A percentile compares a stretch with the other conserved stretches of the same genome.
Evolutionary conservation across 2,329 filamentous ascomycete species (phyloP).

Genomic region (Phialophora expanda): DNA sequence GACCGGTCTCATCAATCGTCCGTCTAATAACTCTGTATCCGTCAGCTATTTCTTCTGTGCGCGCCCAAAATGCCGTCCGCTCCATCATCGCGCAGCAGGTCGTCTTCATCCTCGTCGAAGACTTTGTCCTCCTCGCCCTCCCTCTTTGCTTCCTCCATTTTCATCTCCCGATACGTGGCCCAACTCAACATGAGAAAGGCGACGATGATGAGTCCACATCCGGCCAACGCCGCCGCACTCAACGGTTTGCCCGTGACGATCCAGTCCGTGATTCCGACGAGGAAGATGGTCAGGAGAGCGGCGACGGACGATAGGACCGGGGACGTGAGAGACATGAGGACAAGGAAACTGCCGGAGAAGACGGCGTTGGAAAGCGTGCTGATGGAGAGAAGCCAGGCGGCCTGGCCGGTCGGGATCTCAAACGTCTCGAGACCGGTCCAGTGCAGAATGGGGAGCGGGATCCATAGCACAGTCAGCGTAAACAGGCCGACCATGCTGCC

Average conservation of each 20-base stretch:
- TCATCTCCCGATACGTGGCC: constrained; percentile 93
- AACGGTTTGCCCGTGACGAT: constrained; percentile 77
- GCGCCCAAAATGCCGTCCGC: constrained; percentile 7
- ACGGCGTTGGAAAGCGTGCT: constrained; percentile 85
- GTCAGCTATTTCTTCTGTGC: constrained; percentile 8
- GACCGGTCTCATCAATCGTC: background rate
- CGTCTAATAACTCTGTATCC: background rate
- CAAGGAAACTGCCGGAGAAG: constrained; percentile 91
- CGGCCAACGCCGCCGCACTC: constrained; percentile 74
- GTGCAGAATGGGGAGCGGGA: constrained; percentile 86
- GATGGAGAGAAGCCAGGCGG: constrained; percentile 78
- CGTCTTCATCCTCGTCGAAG: constrained; percentile 48
- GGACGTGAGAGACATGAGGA: constrained; percentile 89
- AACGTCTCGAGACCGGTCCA: constrained; percentile 79
- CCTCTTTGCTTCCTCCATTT: constrained; percentile 74
- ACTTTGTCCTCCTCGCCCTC: constrained; percentile 50
- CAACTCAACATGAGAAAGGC: constrained; percentile 87
- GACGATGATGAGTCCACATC: constrained; percentile 83
- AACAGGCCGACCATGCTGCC: constrained; percentile 85
- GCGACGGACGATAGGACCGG: constrained; percentile 93
- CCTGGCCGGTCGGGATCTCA: constrained; percentile 75
- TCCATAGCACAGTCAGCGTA: constrained; percentile 86
- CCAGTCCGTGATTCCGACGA: constrained; percentile 93
- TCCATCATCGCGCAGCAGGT: constrained; percentile 21
- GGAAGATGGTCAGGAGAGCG: constrained; percentile 92